Conservation (phyloP, 169 alveolate genomes). For the Plasmodium blacklocki region DNA sequence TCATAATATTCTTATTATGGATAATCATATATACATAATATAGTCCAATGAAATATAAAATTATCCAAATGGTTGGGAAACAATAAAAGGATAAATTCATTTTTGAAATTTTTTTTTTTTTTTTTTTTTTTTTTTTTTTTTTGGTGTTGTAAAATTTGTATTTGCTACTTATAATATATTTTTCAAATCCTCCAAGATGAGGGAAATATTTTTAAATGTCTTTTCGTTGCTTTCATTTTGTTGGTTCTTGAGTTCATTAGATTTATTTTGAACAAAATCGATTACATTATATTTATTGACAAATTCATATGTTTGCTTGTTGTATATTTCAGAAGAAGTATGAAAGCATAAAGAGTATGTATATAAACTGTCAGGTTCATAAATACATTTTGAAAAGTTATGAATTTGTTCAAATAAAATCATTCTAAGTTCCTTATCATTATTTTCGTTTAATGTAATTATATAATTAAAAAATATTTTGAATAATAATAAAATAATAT, state of each 20-base stretch:
- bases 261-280: slow-evolving; percentile 36
- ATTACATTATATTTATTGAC: slow-evolving; percentile 26
- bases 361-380: slow-evolving; percentile 25
- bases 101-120: background rate
- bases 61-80: no score
- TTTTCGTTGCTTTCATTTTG: slow-evolving; percentile 58
- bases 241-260: slow-evolving; percentile 1
- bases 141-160: background rate
- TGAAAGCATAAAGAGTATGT: slow-evolving; percentile 44
- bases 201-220: slow-evolving; percentile 22
- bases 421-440: slow-evolving; percentile 44
- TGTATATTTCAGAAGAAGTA: slow-evolving; percentile 27
- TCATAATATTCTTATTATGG: no score
- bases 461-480: slow-evolving; percentile 55
- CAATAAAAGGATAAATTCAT: background rate
- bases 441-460: slow-evolving; percentile 38
- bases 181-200: slow-evolving; percentile 42
- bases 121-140: background rate
- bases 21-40: no score
- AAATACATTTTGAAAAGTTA: slow-evolving; percentile 11
- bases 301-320: slow-evolving; percentile 40
- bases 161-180: no score
- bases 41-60: no score
- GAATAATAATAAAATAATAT: slow-evolving; percentile 29
- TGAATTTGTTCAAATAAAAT: slow-evolving; percentile 39